Conservation (phyloP, 768 basidiomycete genomes). For the Tulasnella sp. region DNA sequence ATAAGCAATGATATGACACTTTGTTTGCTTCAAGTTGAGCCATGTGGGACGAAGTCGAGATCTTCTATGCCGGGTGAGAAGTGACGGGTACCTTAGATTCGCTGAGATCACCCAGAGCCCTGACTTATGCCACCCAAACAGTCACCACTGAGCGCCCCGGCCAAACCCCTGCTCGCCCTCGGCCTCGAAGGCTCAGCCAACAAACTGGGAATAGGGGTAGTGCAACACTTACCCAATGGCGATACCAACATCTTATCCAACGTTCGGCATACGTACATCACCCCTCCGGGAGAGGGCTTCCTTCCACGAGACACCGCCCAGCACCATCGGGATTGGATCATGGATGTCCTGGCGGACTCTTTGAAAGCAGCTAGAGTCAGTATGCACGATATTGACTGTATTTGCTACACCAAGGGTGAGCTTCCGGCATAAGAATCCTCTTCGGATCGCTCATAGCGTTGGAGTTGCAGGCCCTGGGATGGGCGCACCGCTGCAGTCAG, state of each 20-base stretch:
- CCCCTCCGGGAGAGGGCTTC: conserved; percentile 96
- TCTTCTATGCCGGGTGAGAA: too few species aligned
- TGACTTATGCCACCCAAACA: neutral
- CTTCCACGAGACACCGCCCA: conserved; percentile 90
- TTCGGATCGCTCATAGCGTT: neutral
- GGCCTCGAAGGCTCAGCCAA: conserved; percentile 98
- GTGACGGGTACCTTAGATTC: neutral
- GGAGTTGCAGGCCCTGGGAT: conserved; percentile 86
- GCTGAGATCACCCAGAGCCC: neutral
- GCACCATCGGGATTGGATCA: conserved; percentile 90
- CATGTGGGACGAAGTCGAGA: too few species aligned
- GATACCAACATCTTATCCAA: conserved; percentile 77
- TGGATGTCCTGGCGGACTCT: conserved; percentile 70
- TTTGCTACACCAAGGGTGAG: conserved; percentile 93
- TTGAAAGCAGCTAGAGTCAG: conserved; percentile 54
- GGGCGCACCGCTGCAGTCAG: conserved; percentile 94
- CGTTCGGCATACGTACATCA: conserved; percentile 95
- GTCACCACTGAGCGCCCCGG: conserved; percentile 14
- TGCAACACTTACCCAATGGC: conserved; percentile 64
- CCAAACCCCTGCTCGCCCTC: conserved; percentile 50
- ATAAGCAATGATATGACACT: too few species aligned
- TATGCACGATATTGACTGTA: conserved; percentile 79
- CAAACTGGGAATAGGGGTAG: conserved; percentile 90
- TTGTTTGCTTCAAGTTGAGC: too few species aligned
- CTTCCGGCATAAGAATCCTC: neutral